A percentile compares a stretch with the other conserved stretches of the same genome.
Conservation (phyloP, 257 asterid genomes). For the Petunia axillaris region DNA sequence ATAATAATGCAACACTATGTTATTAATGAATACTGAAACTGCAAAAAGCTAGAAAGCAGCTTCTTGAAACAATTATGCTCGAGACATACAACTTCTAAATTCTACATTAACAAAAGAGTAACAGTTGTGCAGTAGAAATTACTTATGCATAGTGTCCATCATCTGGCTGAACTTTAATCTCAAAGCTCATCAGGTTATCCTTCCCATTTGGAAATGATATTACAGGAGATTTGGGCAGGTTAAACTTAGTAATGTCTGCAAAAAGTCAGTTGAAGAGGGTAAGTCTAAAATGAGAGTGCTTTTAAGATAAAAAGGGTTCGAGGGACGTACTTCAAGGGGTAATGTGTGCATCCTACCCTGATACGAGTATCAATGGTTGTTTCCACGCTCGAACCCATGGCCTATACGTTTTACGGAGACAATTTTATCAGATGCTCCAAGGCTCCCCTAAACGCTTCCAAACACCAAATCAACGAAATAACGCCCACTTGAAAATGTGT, state of each 20-base stretch:
- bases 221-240: conserved; percentile 42
- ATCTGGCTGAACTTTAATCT: conserved; percentile 40
- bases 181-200: conserved; percentile 47
- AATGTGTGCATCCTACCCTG: too few species aligned
- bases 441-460: too few species aligned
- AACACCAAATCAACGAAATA: too few species aligned
- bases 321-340: too few species aligned
- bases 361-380: too few species aligned
- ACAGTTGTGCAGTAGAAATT: background rate
- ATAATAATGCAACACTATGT: background rate
- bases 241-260: conserved; percentile 47
- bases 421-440: too few species aligned
- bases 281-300: background rate
- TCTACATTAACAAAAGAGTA: background rate
- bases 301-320: background rate
- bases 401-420: too few species aligned
- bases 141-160: conserved; percentile 46
- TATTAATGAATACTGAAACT: background rate
- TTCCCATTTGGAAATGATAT: conserved; percentile 45
- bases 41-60: conserved; percentile 5
- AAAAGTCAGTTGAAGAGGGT: background rate
- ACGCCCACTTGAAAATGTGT: too few species aligned
- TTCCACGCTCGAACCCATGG: too few species aligned
- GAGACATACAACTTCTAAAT: background rate
- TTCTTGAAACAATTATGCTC: background rate